phyloP scores from a whole-genome alignment of 345 rosid genomes.

The Eucalyptus lansdowneana region DNA sequence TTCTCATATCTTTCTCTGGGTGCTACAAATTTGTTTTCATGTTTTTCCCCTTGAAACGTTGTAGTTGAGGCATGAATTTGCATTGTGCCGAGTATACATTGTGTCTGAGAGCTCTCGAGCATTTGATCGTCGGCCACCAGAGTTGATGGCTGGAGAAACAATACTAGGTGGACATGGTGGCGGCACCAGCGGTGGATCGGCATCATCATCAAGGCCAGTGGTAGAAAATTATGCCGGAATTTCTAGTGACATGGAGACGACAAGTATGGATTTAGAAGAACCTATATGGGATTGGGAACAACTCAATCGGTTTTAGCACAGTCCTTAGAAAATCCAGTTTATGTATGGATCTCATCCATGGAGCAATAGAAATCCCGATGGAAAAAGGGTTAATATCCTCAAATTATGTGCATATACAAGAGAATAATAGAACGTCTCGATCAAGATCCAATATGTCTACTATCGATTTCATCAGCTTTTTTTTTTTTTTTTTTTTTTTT shows the following conservation, averaged over 20 bases:
- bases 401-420: not conserved
- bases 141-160: not conserved
- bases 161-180: not conserved
- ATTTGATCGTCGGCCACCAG: constrained; percentile 74
- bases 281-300: constrained; percentile 52
- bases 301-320: constrained; percentile 10
- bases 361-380: not conserved
- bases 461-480: not conserved
- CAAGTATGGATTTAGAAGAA: not conserved
- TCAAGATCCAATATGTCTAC: not conserved
- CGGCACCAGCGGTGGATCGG: not conserved
- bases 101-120: constrained; percentile 58
- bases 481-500: not conserved
- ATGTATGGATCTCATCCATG: not conserved
- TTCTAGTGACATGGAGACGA: not conserved
- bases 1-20: constrained; percentile 2
- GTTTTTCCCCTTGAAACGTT: not conserved
- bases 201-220: not conserved
- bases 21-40: not conserved
- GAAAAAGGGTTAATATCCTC: not conserved
- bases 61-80: constrained; percentile 52
- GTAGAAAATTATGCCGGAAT: not conserved
- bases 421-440: not conserved
- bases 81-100: constrained; percentile 68
- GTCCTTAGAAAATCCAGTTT: not conserved